phyloP scores from a whole-genome alignment of 2,329 filamentous ascomycete genomes.

The Pyricularia sp. region DNA sequence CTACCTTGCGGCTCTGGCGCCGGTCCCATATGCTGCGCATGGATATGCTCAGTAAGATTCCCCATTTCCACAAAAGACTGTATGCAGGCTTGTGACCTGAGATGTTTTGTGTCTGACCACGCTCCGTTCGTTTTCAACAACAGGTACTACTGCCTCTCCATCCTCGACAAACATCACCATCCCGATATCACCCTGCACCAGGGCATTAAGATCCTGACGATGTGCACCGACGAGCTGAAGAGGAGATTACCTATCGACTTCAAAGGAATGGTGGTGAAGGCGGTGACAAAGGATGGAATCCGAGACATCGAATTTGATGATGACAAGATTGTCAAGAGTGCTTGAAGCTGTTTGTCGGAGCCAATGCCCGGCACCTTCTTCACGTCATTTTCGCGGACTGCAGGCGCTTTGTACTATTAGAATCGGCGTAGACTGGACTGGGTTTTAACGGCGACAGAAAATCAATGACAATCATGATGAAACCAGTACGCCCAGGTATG shows the following conservation, averaged over 20 bases:
- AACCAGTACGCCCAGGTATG: background rate
- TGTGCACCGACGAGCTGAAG: constrained; percentile 97
- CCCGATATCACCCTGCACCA: constrained; percentile 82
- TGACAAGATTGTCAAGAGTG: constrained; percentile 53
- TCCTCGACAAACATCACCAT: constrained; percentile 97
- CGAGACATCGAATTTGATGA: constrained; percentile 76
- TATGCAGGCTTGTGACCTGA: background rate
- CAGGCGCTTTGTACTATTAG: constrained; percentile 5
- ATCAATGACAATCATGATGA: background rate
- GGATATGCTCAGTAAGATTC: constrained; percentile 81
- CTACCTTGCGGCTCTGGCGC: constrained; percentile 79
- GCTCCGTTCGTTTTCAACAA: background rate
- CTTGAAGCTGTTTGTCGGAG: constrained; percentile 24
- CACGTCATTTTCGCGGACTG: constrained; percentile 1
- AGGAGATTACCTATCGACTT: constrained; percentile 95
- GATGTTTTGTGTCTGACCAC: background rate
- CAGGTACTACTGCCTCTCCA: constrained; percentile 94
- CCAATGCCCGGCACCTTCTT: background rate
- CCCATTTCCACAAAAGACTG: background rate
- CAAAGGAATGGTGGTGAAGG: constrained; percentile 92
- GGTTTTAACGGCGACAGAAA: background rate
- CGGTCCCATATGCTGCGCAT: constrained; percentile 89
- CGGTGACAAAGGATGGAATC: constrained; percentile 88
- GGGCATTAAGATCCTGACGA: constrained; percentile 80
- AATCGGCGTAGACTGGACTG: background rate